phyloP scores from a whole-genome alignment of 768 basidiomycete genomes.

The Russula lepida region DNA sequence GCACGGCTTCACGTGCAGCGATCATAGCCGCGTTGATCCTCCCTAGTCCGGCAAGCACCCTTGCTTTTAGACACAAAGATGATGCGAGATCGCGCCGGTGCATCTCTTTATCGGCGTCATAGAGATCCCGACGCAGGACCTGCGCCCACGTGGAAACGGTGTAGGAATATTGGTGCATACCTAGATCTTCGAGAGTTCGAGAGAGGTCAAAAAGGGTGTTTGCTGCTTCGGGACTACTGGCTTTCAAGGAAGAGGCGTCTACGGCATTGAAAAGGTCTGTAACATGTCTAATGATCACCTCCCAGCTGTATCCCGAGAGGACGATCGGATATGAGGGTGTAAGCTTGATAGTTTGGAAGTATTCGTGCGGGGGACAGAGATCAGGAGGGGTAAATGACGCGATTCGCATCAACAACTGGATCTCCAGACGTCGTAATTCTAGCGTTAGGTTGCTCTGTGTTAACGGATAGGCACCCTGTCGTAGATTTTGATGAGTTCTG shows the following conservation, averaged over 20 bases:
- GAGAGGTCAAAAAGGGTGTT: conserved; percentile 9
- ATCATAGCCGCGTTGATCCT: not conserved
- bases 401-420: conserved; percentile 2
- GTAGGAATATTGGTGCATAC: conserved; percentile 11
- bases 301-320: conserved; percentile 9
- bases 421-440: conserved; percentile 15
- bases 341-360: conserved; percentile 1
- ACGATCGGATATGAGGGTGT: conserved; percentile 11
- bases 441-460: conserved; percentile 1
- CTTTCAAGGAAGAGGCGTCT: not conserved
- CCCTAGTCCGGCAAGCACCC: conserved; percentile 6
- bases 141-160: conserved; percentile 9
- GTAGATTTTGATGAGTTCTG: not conserved
- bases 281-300: conserved; percentile 1
- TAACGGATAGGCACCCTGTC: not conserved
- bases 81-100: conserved; percentile 13
- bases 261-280: conserved; percentile 8
- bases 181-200: conserved; percentile 9
- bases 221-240: conserved; percentile 3
- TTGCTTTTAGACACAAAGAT: conserved; percentile 2
- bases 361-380: conserved; percentile 10
- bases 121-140: conserved; percentile 6
- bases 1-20: conserved; percentile 4
- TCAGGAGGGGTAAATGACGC: conserved; percentile 7
- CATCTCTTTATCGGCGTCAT: conserved; percentile 8